phyloP scores from a whole-genome alignment of 1,139 yeast species.

The Scheffersomyces segobiensis region DNA sequence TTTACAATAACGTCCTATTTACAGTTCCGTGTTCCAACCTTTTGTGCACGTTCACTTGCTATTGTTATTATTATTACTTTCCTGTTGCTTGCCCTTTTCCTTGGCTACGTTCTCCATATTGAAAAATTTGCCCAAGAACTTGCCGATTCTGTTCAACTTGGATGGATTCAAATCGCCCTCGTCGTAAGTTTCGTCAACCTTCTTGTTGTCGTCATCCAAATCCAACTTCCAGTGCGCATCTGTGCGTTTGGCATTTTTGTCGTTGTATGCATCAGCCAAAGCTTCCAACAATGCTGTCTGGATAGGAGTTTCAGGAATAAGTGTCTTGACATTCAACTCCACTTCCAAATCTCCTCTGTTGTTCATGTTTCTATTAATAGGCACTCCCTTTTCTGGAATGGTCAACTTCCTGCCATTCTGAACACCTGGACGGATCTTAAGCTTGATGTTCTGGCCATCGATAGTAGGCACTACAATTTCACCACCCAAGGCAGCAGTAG shows the following conservation, averaged over 20 bases:
- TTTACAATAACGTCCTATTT: neutral
- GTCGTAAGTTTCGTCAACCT: slow-evolving; percentile 24
- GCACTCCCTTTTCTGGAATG: slow-evolving; percentile 88
- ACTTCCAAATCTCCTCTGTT: slow-evolving; percentile 85
- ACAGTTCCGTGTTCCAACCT: neutral
- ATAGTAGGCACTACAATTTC: slow-evolving; percentile 84
- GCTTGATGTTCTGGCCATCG: slow-evolving; percentile 69
- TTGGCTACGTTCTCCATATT: slow-evolving; percentile 43
- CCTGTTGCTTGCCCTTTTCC: slow-evolving; percentile 7
- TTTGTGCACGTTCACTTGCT: neutral
- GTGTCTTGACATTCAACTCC: slow-evolving; percentile 66
- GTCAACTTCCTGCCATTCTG: slow-evolving; percentile 74
- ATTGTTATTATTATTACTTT: slow-evolving; percentile 2
- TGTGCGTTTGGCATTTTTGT: slow-evolving; percentile 70
- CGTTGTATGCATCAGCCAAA: slow-evolving; percentile 86
- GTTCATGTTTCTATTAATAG: slow-evolving; percentile 54
- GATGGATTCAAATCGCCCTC: slow-evolving; percentile 55
- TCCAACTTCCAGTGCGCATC: slow-evolving; percentile 59
- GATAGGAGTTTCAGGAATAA: slow-evolving; percentile 78
- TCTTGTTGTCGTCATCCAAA: slow-evolving; percentile 25
- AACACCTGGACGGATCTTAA: slow-evolving; percentile 86
- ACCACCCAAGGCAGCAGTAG: slow-evolving; percentile 97
- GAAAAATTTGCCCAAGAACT: slow-evolving; percentile 63
- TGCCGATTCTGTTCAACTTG: slow-evolving; percentile 60
- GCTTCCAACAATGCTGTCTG: slow-evolving; percentile 94